Evolutionary conservation across 495 filamentous ascomycete species (phyloP).

Genomic region (Haplographium delicatum): DNA sequence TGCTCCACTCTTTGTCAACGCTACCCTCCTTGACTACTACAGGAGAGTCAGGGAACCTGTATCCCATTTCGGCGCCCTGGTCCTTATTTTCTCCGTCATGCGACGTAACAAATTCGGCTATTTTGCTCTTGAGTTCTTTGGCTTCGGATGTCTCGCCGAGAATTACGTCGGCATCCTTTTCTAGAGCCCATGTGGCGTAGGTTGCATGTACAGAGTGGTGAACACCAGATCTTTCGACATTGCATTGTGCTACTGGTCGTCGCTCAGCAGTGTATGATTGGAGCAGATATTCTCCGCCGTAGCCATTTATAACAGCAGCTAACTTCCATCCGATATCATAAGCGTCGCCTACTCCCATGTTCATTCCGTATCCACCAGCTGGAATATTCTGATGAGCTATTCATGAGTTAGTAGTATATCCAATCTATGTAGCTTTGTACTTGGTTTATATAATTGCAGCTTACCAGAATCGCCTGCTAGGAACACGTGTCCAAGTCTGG

Average conservation of each 20-base stretch:
- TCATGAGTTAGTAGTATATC: too few relatives aligned
- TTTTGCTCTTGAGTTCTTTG: not conserved
- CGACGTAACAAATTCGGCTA: not conserved
- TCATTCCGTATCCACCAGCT: slow-evolving; percentile 31
- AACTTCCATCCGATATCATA: slow-evolving; percentile 32
- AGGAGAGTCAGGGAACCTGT: slow-evolving; percentile 24
- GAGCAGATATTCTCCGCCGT: slow-evolving; percentile 13
- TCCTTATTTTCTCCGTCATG: slow-evolving; percentile 16
- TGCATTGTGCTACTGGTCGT: slow-evolving; percentile 10
- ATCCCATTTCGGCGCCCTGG: slow-evolving; percentile 27
- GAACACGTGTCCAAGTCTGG: slow-evolving; percentile 32
- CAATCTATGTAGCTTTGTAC: too few relatives aligned
- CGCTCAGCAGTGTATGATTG: slow-evolving; percentile 28
- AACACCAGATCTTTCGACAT: not conserved
- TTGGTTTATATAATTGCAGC: too few relatives aligned
- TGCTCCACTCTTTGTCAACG: slow-evolving; percentile 17
- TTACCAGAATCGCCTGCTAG: slow-evolving; percentile 50
- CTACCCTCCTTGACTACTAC: slow-evolving; percentile 14
- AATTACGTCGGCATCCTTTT: too few relatives aligned
- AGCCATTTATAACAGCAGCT: slow-evolving; percentile 22
- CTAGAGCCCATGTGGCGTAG: too few relatives aligned
- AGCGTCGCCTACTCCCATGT: slow-evolving; percentile 31
- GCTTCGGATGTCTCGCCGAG: too few relatives aligned
- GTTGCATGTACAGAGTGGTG: not conserved
- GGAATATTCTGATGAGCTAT: slow-evolving; percentile 12